Evolutionary conservation across 1,139 yeast species (phyloP).

Genomic region (Hyphopichia wangnamkhiaoensis): DNA sequence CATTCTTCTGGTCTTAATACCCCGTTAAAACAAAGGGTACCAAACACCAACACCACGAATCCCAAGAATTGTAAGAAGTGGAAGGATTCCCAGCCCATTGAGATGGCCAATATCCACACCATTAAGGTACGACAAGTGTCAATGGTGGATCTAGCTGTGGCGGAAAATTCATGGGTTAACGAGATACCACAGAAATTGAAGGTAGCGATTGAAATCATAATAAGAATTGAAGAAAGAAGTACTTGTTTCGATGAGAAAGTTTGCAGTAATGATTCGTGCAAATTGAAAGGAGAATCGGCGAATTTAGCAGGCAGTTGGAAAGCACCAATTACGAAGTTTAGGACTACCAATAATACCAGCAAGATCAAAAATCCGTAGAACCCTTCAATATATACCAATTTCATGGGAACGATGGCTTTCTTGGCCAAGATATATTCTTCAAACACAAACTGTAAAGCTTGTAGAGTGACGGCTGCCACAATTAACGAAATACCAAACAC

Average conservation of each 20-base stretch:
- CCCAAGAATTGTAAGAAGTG: constrained; percentile 63
- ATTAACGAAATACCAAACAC: constrained; percentile 61
- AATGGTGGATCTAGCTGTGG: constrained; percentile 78
- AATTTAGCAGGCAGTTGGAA: constrained; percentile 33
- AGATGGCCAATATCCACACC: constrained; percentile 75
- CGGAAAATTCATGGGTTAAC: constrained; percentile 64
- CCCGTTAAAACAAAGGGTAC: constrained; percentile 75
- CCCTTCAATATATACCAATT: constrained; percentile 77
- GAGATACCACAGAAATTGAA: constrained; percentile 79
- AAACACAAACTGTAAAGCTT: constrained; percentile 75
- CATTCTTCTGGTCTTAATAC: constrained; percentile 54
- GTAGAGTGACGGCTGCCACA: constrained; percentile 62
- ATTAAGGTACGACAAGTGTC: constrained; percentile 77
- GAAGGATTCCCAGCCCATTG: constrained; percentile 80
- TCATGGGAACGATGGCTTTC: constrained; percentile 59
- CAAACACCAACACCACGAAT: constrained; percentile 63
- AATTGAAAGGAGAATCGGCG: constrained; percentile 54
- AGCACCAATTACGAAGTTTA: constrained; percentile 43
- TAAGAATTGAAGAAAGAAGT: constrained; percentile 55
- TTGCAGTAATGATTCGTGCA: constrained; percentile 52
- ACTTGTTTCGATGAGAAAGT: constrained; percentile 45
- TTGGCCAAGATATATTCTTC: constrained; percentile 68
- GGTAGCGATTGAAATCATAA: constrained; percentile 70
- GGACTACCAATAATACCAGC: constrained; percentile 41
- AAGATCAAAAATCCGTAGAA: constrained; percentile 59